These are phyloP conservation scores for Gelatoporia subvermispora DNA, from an alignment of 768 basidiomycete genomes.

Conservation along the genomic window DNA sequence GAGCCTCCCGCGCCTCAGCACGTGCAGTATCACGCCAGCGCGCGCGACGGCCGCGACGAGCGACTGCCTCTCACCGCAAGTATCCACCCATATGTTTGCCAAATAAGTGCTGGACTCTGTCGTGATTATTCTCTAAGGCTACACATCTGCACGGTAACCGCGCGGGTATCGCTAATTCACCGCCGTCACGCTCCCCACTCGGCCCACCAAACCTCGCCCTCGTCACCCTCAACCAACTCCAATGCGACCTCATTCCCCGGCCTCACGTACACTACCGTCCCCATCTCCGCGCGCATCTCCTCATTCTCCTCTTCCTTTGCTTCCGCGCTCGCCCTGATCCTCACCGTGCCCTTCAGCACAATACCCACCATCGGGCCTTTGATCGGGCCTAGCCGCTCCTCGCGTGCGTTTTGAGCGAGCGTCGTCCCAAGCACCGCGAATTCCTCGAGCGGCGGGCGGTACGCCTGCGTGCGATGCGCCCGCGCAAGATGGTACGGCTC, in stretches of 20 bases:
- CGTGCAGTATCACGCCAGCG: no score
- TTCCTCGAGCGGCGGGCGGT: constrained; percentile 24
- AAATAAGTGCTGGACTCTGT: no score
- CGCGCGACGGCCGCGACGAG: no score
- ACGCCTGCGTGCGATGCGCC: constrained; percentile 14
- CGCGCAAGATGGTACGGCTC: constrained; percentile 11
- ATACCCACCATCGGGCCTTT: constrained; percentile 23
- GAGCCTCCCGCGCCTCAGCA: no score
- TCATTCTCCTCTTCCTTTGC: constrained; percentile 4
- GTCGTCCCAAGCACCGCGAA: constrained; percentile 23
- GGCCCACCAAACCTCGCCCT: constrained; percentile 24
- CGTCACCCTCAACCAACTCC: constrained; percentile 7
- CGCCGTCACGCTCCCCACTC: constrained; percentile 7
- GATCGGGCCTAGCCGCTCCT: constrained; percentile 10
- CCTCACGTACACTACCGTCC: constrained; percentile 19
- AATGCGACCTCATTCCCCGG: constrained; percentile 16
- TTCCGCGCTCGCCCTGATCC: constrained; percentile 5
- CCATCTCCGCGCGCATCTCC: constrained; percentile 12
- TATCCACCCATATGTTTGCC: no score
- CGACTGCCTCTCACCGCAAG: no score
- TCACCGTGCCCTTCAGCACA: constrained; percentile 15
- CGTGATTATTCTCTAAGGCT: no score
- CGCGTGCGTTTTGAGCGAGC: constrained; percentile 1
- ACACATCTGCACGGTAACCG: no score
- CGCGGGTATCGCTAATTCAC: background rate